A percentile compares a stretch with the other conserved stretches of the same genome.
Conservation (phyloP, 768 basidiomycete genomes). For the Trametes gibbosa region DNA sequence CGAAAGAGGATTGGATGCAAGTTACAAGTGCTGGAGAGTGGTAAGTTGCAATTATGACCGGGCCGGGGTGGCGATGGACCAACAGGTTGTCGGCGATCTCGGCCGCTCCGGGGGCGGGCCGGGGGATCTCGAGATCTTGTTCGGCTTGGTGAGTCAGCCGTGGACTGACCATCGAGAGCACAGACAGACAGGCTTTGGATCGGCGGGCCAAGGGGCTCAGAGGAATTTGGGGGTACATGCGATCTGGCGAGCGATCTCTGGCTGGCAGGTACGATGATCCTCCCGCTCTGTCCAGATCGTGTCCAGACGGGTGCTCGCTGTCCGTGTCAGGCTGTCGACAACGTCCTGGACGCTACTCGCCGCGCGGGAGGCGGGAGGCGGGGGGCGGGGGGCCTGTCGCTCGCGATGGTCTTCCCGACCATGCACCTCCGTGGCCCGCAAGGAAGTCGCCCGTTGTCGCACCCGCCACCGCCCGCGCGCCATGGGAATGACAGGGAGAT, state of each 20-base stretch:
- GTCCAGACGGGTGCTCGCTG: too few species aligned
- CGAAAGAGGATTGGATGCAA: too few species aligned
- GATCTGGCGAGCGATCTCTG: constrained; percentile 8
- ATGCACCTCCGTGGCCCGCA: background rate
- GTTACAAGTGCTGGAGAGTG: too few species aligned
- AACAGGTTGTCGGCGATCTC: constrained; percentile 18
- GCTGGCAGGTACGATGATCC: background rate
- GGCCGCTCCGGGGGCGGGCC: background rate
- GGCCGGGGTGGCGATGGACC: constrained; percentile 11
- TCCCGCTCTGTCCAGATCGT: background rate
- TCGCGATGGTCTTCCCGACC: background rate
- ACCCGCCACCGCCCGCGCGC: too few species aligned
- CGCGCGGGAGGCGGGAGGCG: too few species aligned
- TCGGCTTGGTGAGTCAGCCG: constrained; percentile 7
- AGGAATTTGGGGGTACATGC: constrained; percentile 6
- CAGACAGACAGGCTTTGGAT: background rate
- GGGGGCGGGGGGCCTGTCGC: too few species aligned
- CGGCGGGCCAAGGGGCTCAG: constrained; percentile 3
- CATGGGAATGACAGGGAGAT: too few species aligned
- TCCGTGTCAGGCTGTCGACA: too few species aligned
- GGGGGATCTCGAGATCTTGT: constrained; percentile 15
- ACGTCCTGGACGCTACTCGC: background rate
- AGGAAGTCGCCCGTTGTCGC: too few species aligned
- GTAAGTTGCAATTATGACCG: background rate
- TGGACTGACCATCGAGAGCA: background rate